Conservation (phyloP, 2,329 filamentous ascomycete genomes). For the Neoascochyta sp. region DNA sequence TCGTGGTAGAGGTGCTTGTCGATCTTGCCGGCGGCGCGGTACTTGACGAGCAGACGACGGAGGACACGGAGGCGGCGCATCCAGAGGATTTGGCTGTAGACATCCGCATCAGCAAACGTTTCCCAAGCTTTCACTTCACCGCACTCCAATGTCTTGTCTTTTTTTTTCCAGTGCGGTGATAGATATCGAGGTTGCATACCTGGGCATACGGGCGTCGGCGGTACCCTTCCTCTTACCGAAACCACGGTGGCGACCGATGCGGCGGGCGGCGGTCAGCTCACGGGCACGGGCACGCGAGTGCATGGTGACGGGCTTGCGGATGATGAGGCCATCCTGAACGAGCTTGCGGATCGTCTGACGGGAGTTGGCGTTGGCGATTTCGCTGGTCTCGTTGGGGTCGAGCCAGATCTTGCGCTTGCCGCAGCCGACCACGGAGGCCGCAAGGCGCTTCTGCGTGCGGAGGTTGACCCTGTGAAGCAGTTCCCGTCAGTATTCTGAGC, state of each 20-base stretch:
- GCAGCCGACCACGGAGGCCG: constrained; percentile 96
- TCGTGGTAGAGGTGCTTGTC: constrained; percentile 99
- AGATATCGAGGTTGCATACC: constrained; percentile 57
- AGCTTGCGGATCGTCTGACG: constrained; percentile 99
- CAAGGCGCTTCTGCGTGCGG: constrained; percentile 99
- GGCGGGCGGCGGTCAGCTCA: constrained; percentile 88
- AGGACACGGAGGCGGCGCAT: constrained; percentile 99
- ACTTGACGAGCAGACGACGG: constrained; percentile 98
- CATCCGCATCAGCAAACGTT: constrained; percentile 33
- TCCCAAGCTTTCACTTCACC: constrained; percentile 10
- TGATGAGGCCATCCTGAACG: constrained; percentile 99
- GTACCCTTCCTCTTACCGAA: constrained; percentile 99
- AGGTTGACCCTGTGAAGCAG: constrained; percentile 82
- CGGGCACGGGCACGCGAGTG: constrained; percentile 97
- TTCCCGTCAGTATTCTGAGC: constrained; percentile 28
- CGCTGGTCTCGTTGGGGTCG: constrained; percentile 97
- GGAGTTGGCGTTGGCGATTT: constrained; percentile 99
- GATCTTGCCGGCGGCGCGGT: constrained; percentile 99
- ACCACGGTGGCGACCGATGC: constrained; percentile 95
- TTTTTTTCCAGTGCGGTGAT: constrained; percentile 10
- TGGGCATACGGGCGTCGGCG: constrained; percentile 97
- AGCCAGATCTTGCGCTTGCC: constrained; percentile 99
- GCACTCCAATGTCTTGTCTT: constrained; percentile 3
- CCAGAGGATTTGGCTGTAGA: constrained; percentile 86
- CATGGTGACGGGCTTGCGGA: constrained; percentile 99